phyloP scores from a whole-genome alignment of 2,329 filamentous ascomycete genomes.

The Alternaria arbusti region DNA sequence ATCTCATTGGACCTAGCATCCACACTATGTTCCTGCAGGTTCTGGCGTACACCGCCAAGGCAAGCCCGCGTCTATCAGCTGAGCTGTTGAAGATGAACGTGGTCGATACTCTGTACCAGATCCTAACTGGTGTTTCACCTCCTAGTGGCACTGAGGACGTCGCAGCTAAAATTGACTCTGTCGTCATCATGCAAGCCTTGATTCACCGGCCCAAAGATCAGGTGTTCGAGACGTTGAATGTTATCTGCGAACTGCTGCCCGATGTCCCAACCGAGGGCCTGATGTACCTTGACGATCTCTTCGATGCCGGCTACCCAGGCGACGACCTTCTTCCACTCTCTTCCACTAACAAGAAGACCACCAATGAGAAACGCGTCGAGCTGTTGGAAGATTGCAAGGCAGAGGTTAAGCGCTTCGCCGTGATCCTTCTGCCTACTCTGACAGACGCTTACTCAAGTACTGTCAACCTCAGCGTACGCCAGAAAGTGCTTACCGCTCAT shows the following conservation, averaged over 20 bases:
- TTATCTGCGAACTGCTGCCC: constrained; percentile 93
- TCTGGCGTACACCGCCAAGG: constrained; percentile 85
- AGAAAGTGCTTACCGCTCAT: constrained; percentile 95
- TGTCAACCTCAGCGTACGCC: constrained; percentile 90
- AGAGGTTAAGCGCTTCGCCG: constrained; percentile 87
- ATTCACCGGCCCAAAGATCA: constrained; percentile 96
- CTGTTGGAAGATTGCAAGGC: constrained; percentile 81
- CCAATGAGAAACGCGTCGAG: constrained; percentile 82
- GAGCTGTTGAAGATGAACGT: constrained; percentile 96
- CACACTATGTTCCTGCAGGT: constrained; percentile 96
- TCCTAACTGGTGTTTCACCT: constrained; percentile 92
- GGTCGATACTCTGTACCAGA: constrained; percentile 96
- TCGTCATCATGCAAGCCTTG: constrained; percentile 97
- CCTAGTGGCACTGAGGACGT: constrained; percentile 79
- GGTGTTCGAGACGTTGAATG: constrained; percentile 95
- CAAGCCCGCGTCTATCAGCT: constrained; percentile 83
- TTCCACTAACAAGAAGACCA: constrained; percentile 59
- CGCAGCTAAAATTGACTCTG: constrained; percentile 88
- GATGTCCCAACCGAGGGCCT: constrained; percentile 67
- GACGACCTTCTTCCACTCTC: constrained; percentile 54
- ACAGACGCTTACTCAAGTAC: constrained; percentile 98
- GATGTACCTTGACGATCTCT: constrained; percentile 58
- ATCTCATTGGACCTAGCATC: constrained; percentile 90
- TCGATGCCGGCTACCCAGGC: constrained; percentile 57
- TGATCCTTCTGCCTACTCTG: constrained; percentile 91